A percentile compares a stretch with the other conserved stretches of the same genome.
phyloP scores from a whole-genome alignment of 2,329 filamentous ascomycete species.

The Curvularia hawaiiensis region DNA sequence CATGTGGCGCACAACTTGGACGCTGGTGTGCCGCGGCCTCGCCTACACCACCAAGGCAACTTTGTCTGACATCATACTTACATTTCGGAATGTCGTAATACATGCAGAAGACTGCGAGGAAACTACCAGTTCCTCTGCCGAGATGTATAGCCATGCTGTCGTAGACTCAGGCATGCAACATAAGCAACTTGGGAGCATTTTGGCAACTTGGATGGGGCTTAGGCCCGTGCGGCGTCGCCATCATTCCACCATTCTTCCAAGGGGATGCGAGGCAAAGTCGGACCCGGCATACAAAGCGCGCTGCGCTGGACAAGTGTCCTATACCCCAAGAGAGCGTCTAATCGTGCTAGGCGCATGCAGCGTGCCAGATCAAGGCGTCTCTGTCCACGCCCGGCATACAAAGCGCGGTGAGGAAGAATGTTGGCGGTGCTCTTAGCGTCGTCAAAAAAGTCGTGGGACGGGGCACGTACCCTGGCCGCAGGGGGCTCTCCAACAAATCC shows the following conservation, averaged over 20 bases:
- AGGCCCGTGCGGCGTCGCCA: too few relatives aligned
- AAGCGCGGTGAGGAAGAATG: constrained; percentile 27
- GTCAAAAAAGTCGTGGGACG: constrained; percentile 26
- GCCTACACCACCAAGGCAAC: too few relatives aligned
- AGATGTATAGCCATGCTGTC: too few relatives aligned
- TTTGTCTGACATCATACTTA: too few relatives aligned
- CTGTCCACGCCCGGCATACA: constrained; percentile 11
- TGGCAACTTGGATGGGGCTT: too few relatives aligned
- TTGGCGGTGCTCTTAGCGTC: constrained; percentile 17
- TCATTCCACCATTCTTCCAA: too few relatives aligned
- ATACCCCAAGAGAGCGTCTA: neutral
- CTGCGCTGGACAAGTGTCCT: constrained; percentile 6
- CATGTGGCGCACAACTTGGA: neutral
- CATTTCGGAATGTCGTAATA: too few relatives aligned
- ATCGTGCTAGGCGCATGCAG: constrained; percentile 18
- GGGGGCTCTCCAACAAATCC: constrained; percentile 18
- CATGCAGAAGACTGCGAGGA: too few relatives aligned
- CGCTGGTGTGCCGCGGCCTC: neutral
- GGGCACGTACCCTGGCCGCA: constrained; percentile 19
- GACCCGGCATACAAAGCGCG: neutral
- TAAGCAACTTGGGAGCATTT: too few relatives aligned
- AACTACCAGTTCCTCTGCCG: too few relatives aligned
- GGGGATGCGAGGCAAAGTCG: too few relatives aligned
- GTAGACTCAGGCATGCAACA: too few relatives aligned
- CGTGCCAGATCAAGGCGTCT: constrained; percentile 1